phyloP scores from a whole-genome alignment of 1,139 yeast species.

The Scheffersomyces illinoinensis region DNA sequence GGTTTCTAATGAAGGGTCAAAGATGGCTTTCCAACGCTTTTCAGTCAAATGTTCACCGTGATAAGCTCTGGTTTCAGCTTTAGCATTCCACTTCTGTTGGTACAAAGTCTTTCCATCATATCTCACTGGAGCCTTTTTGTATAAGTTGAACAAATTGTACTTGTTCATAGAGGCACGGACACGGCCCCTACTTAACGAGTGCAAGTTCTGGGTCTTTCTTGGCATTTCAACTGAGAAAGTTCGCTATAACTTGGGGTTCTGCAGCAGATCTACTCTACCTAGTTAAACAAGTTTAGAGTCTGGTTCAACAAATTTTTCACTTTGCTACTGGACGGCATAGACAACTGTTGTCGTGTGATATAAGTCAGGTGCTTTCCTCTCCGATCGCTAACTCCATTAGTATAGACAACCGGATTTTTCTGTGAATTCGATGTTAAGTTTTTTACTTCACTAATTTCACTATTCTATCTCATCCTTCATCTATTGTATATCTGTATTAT shows the following conservation, averaged over 20 bases:
- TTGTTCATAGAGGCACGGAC: constrained; percentile 93
- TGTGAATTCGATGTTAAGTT: neutral
- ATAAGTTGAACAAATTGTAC: constrained; percentile 83
- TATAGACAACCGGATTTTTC: neutral
- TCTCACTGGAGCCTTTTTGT: constrained; percentile 60
- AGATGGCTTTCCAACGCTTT: constrained; percentile 71
- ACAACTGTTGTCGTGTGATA: neutral
- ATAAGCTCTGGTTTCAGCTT: constrained; percentile 89
- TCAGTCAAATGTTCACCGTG: constrained; percentile 96
- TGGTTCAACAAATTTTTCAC: neutral
- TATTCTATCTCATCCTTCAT: neutral
- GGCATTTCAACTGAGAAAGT: constrained; percentile 44
- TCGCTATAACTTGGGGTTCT: neutral
- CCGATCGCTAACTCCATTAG: neutral
- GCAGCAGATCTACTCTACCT: neutral
- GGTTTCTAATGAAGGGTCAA: constrained; percentile 73
- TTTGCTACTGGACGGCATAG: neutral
- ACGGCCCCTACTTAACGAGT: constrained; percentile 67
- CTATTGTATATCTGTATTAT: neutral
- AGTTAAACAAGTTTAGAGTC: neutral
- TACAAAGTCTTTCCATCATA: constrained; percentile 62
- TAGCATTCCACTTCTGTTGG: constrained; percentile 91
- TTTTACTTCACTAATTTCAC: neutral
- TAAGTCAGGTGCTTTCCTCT: neutral
- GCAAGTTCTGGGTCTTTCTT: constrained; percentile 57